Evolutionary conservation across 2,329 filamentous ascomycete species (phyloP), one percentile per base, ranked within the genome.

Genomic region (Aureobasidium zeae): DNA sequence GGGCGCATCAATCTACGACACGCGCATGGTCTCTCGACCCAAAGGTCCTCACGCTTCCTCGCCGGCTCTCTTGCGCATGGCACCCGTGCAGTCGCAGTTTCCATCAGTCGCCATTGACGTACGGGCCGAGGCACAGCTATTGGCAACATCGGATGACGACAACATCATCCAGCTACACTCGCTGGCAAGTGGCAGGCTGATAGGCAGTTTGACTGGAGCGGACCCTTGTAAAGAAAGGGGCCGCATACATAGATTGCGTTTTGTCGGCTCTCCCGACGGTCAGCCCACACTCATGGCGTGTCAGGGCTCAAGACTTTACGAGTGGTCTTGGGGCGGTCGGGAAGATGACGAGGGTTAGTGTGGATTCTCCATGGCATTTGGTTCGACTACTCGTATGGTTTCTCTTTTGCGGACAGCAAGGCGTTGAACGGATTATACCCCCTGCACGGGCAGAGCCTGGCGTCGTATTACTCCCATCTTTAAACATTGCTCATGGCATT

Each of bases 1-100:
- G 4, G 31, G 42, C 11, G 31, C 44, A 5, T 17, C 25, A 5
- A 33, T 49, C 26, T 48, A 45, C 42, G 48, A 49, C 22, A 46
- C 46, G 0, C 45, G 48, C 9, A 47, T 49, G 45, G 6, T 31
- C 2, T 21, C 24, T 11, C 9, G 8, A 12, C 4, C 16, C 12
- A 37, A 26, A 21, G 15, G 25, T 8, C 42, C 20, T 11, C 13
- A 31, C n/a, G 8, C 15, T 11, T 20, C 43, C 5, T 39, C 43
- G 4, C 15, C 34, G 9, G 28, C 43, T 9, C 21, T 45, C 2
- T 11, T 45, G 6, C 19, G 20, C 6, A 17, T 45, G 3, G 24
- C 39, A 6, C 30, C 34, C 2, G 26, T 30, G 11, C 33, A 32
- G 13, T 38, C 43, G 19, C 26, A 45, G n/a, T 19, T 11, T 7